Percentiles rank a stretch among this genome's conserved stretches.
phyloP scores from a whole-genome alignment of 441 rosid species.

The Francoa sonchifolia region DNA sequence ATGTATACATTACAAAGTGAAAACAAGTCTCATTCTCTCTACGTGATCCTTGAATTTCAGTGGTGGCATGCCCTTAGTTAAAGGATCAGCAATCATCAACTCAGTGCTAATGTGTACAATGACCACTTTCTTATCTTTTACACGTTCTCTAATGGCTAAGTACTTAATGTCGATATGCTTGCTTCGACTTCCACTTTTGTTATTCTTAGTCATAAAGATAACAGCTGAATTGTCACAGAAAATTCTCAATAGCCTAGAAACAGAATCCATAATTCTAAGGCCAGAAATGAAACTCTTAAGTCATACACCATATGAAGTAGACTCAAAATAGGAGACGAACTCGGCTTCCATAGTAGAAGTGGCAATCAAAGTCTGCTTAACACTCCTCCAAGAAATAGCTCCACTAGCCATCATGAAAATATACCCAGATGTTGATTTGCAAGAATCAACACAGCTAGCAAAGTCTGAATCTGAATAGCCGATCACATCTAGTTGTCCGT shows the following conservation, averaged over 20 bases:
- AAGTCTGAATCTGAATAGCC: not conserved
- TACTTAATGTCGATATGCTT: not conserved
- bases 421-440: not conserved
- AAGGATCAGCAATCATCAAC: conserved; percentile 4
- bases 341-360: not conserved
- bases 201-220: not conserved
- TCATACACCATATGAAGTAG: not conserved
- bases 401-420: not conserved
- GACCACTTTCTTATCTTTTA: not conserved
- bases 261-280: not conserved
- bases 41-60: conserved; percentile 3
- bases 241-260: not conserved
- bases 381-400: not conserved
- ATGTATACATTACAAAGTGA: not conserved
- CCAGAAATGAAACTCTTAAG: not conserved
- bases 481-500: not conserved
- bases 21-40: not conserved
- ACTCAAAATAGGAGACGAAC: not conserved
- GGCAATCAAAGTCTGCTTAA: not conserved
- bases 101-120: not conserved
- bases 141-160: not conserved
- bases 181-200: not conserved
- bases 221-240: not conserved
- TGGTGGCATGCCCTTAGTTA: conserved; percentile 5
- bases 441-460: not conserved